A percentile compares a stretch with the other conserved stretches of the same genome.
Evolutionary conservation across 2,329 filamentous ascomycete species (phyloP).

Genomic region (Alternaria dauci): DNA sequence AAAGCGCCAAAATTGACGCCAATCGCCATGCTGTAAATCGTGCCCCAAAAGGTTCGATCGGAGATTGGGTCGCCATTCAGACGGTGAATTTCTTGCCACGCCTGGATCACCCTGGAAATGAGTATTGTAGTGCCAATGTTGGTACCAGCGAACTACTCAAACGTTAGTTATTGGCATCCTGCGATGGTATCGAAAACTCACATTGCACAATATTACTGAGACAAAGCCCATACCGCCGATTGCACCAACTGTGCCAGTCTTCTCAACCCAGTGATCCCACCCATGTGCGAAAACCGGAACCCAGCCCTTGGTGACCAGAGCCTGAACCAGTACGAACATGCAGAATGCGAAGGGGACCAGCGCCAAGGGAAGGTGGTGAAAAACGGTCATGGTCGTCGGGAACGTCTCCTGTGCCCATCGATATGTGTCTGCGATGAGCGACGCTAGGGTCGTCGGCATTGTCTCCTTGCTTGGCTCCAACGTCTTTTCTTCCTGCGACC

Average conservation of each 20-base stretch:
- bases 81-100: constrained; percentile 69
- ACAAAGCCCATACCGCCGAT: constrained; percentile 78
- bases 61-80: constrained; percentile 60
- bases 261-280: constrained; percentile 76
- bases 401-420: constrained; percentile 74
- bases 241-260: constrained; percentile 72
- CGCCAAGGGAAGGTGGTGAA: constrained; percentile 71
- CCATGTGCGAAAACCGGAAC: constrained; percentile 75
- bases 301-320: constrained; percentile 77
- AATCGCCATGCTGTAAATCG: constrained; percentile 74
- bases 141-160: constrained; percentile 72
- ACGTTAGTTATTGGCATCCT: not conserved
- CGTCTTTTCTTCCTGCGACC: constrained; percentile 16
- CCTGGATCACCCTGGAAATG: constrained; percentile 73
- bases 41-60: constrained; percentile 75
- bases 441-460: constrained; percentile 61
- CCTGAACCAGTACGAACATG: constrained; percentile 80
- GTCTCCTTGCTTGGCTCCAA: constrained; percentile 6
- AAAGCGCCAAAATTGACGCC: constrained; percentile 80
- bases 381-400: constrained; percentile 71
- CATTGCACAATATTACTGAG: constrained; percentile 75
- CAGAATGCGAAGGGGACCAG: constrained; percentile 75
- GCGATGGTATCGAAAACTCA: constrained; percentile 55
- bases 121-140: constrained; percentile 81
- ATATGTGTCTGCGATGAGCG: constrained; percentile 57